These are phyloP conservation scores for Melastoma malabathricum DNA, from an alignment of 345 rosid species.

Conservation along the genomic window DNA sequence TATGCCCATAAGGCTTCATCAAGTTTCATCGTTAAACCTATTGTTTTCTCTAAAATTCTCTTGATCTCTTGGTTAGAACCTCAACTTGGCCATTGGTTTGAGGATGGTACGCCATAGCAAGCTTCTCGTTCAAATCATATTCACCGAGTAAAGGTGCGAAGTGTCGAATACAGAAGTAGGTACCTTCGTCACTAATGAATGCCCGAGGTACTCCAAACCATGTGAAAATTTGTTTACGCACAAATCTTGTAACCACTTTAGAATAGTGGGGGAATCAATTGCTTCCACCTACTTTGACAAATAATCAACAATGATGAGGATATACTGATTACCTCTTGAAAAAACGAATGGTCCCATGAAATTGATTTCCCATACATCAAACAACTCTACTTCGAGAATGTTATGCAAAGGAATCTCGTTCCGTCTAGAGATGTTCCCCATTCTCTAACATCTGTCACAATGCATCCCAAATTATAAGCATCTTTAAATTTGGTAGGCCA, in stretches of 20 bases:
- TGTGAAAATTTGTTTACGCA: neutral
- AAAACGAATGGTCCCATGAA: too few species aligned
- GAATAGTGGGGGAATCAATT: neutral
- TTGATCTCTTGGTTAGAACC: too few species aligned
- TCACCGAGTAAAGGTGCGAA: neutral
- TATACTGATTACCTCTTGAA: neutral
- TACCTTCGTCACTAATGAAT: neutral
- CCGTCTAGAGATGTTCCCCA: too few species aligned
- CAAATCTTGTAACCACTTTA: constrained; percentile 1
- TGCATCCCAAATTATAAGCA: neutral
- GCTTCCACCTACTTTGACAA: too few species aligned
- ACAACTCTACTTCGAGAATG: too few species aligned
- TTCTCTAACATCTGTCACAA: too few species aligned
- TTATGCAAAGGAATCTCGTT: too few species aligned
- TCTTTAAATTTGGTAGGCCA: neutral
- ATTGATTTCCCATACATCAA: too few species aligned
- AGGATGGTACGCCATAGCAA: neutral
- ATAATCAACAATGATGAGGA: neutral
- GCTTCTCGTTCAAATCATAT: neutral
- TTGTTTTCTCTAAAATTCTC: too few species aligned
- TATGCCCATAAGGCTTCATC: neutral
- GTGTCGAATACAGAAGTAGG: neutral
- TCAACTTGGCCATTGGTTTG: neutral
- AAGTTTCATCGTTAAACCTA: too few species aligned
- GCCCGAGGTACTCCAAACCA: neutral